These are phyloP conservation scores for Fusarium transvaalense DNA, from an alignment of 2,329 filamentous ascomycete genomes.

Conservation along the genomic window DNA sequence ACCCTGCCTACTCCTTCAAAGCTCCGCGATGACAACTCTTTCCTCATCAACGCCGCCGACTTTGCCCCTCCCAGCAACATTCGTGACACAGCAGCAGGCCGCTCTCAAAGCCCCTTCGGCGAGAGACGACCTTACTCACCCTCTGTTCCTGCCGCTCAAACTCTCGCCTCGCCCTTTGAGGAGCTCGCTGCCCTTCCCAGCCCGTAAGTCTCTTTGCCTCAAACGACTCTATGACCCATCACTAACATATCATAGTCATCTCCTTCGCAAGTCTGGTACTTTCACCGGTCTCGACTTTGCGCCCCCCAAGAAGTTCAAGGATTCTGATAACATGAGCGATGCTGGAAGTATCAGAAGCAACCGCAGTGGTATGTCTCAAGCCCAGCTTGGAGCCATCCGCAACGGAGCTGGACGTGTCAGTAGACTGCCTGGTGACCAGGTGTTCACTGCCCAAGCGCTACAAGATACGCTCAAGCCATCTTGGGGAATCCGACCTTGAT, in stretches of 20 bases:
- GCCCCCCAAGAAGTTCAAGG: constrained; percentile 79
- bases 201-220: constrained; percentile 74
- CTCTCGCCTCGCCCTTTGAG: constrained; percentile 85
- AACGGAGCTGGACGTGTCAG: constrained; percentile 88
- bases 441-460: constrained; percentile 81
- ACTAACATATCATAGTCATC: constrained; percentile 65
- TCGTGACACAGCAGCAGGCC: constrained; percentile 76
- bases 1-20: constrained; percentile 88
- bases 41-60: constrained; percentile 76
- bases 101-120: constrained; percentile 72
- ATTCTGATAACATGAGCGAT: constrained; percentile 71
- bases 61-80: constrained; percentile 84
- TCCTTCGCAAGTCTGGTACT: constrained; percentile 80
- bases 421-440: constrained; percentile 82
- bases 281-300: constrained; percentile 87
- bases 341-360: constrained; percentile 76
- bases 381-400: constrained; percentile 78
- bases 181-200: constrained; percentile 88
- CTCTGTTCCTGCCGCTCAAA: constrained; percentile 79
- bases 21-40: constrained; percentile 84
- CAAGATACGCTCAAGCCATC: constrained; percentile 69
- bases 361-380: constrained; percentile 77
- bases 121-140: constrained; percentile 80
- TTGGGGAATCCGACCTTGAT: constrained; percentile 66
- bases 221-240: background rate